Evolutionary conservation across 2,329 filamentous ascomycete species (phyloP).

Genomic region (Pseudogymnoascus verrucosus): DNA sequence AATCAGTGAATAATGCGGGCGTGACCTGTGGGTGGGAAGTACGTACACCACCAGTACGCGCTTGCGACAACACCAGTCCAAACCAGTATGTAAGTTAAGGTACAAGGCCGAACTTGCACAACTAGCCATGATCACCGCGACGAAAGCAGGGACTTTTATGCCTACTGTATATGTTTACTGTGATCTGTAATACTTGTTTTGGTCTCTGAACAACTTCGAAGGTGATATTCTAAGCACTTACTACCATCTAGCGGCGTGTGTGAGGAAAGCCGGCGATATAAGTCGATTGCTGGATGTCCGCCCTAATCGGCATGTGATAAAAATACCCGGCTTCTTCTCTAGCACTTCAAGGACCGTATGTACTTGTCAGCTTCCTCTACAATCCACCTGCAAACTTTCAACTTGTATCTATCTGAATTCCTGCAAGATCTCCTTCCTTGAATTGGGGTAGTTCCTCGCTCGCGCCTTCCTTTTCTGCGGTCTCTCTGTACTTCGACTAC

Average conservation of each 20-base stretch:
- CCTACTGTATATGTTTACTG: neutral
- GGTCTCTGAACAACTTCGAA: neutral
- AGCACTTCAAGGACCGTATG: neutral
- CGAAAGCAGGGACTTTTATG: neutral
- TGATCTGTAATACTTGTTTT: neutral
- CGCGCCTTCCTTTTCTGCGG: neutral
- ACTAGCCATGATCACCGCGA: neutral
- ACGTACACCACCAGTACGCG: neutral
- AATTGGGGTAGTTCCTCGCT: conserved; percentile 3
- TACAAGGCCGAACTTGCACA: conserved; percentile 3
- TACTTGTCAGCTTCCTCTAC: neutral
- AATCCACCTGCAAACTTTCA: neutral
- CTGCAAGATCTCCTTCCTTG: neutral
- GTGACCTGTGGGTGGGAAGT: neutral
- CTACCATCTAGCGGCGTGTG: neutral
- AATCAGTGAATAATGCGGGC: conserved; percentile 7
- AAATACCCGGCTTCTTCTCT: neutral
- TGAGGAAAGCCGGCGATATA: neutral
- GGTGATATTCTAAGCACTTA: neutral
- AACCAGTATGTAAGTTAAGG: neutral
- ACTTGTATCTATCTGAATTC: neutral
- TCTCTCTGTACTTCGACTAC: neutral
- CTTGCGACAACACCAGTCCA: conserved; percentile 3
- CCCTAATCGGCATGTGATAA: conserved; percentile 8
- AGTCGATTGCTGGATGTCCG: neutral